Percentiles rank a stretch among this genome's conserved stretches.
These are phyloP conservation scores for Cochlearia excelsa DNA, from an alignment of 345 rosid species.

Conservation along the genomic window DNA sequence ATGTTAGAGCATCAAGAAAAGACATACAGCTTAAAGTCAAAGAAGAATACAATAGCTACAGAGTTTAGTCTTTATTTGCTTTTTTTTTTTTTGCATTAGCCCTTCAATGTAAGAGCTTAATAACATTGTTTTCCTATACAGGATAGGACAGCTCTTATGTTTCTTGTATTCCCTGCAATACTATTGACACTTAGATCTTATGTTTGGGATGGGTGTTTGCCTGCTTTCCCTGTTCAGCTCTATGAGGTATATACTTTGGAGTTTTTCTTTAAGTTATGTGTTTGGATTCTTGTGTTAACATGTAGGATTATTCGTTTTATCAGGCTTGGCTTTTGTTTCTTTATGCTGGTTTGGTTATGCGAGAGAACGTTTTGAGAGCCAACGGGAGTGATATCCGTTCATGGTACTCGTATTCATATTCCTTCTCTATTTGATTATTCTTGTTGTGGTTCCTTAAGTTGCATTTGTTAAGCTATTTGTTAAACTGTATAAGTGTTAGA, in stretches of 20 bases:
- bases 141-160: slow-evolving; percentile 94
- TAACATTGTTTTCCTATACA: slow-evolving; percentile 29
- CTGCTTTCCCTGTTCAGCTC: slow-evolving; percentile 91
- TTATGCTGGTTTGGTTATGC: slow-evolving; percentile 89
- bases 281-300: neutral
- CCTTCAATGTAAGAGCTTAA: too few species aligned
- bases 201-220: slow-evolving; percentile 90
- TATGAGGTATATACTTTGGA: slow-evolving; percentile 57
- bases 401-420: slow-evolving; percentile 47
- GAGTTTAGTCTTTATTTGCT: slow-evolving; percentile 39
- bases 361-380: slow-evolving; percentile 88
- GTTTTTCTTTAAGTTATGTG: slow-evolving; percentile 1
- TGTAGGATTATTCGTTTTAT: slow-evolving; percentile 3
- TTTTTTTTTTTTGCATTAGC: slow-evolving; percentile 2
- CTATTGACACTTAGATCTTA: slow-evolving; percentile 70
- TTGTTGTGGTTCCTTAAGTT: neutral
- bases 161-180: slow-evolving; percentile 78
- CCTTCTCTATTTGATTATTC: neutral
- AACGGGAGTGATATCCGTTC: slow-evolving; percentile 99
- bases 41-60: slow-evolving; percentile 94
- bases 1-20: slow-evolving; percentile 82
- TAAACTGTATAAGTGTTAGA: neutral
- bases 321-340: slow-evolving; percentile 97
- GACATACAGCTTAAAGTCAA: slow-evolving; percentile 88
- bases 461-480: neutral